These are phyloP conservation scores for Tetrahymena elliotti DNA, from an alignment of 73 alveolate genomes.

Conservation along the genomic window DNA sequence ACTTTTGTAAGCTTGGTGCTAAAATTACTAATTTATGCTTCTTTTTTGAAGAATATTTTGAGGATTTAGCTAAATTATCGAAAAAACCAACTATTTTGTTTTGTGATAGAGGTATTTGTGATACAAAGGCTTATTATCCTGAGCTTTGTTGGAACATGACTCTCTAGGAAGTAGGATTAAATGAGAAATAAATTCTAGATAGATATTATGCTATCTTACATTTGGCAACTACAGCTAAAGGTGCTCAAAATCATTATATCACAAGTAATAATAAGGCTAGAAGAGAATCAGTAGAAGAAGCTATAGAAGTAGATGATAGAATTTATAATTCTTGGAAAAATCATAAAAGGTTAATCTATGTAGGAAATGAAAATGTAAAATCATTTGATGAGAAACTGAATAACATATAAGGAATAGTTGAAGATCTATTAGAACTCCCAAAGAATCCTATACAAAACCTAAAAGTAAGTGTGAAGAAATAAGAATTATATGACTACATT, in stretches of 20 bases:
- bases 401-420: background rate
- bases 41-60: slow-evolving; percentile 27
- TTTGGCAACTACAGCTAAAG: slow-evolving; percentile 47
- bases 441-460: background rate
- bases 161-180: slow-evolving; percentile 17
- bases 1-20: slow-evolving; percentile 9
- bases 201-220: slow-evolving; percentile 43
- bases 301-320: slow-evolving; percentile 8
- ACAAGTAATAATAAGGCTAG: slow-evolving; percentile 29
- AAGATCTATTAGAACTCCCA: background rate
- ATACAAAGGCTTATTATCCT: slow-evolving; percentile 34
- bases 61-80: slow-evolving; percentile 6
- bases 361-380: slow-evolving; percentile 5
- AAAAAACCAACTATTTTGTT: slow-evolving; percentile 4
- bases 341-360: background rate
- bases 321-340: slow-evolving; percentile 17
- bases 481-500: background rate
- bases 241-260: slow-evolving; percentile 32
- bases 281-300: slow-evolving; percentile 33
- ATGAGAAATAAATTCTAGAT: slow-evolving; percentile 5
- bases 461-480: background rate
- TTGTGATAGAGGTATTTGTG: slow-evolving; percentile 42
- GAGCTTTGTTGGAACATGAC: slow-evolving; percentile 22
- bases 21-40: slow-evolving; percentile 3
- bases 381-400: slow-evolving; percentile 8